Base-by-base conservation (phyloP, 1,284 basidiomycete genomes). In the Microbotryum saponariae region DNA sequence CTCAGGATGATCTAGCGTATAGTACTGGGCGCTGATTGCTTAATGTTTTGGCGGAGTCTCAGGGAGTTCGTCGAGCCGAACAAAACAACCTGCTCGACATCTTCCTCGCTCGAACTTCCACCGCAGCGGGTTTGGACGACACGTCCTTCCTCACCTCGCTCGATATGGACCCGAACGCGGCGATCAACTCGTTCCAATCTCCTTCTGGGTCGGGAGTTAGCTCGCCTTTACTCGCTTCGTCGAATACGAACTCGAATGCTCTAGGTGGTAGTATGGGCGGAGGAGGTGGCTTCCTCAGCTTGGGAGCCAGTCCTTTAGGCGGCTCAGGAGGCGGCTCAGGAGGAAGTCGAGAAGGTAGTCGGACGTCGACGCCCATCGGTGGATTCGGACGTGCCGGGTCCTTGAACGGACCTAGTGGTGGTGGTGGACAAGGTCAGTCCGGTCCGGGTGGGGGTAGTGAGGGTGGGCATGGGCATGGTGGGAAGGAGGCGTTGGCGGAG, bases 61-160 rank as follows among this genome's bases (percentile, higher is more conserved):
- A 73, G 69, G 94, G 93, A 12, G 90, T 91, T 0, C 84, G 89
- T 0, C 88, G 90, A 64, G 74, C 79, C 10, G 87, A 90, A 58
- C 91, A 97, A 78, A 91, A 92, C 76, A 83, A 83, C 68, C 82
- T 98, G 10, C 81, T 96, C 46, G 93, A 97, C 75, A 82, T 86
- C 20, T 97, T 97, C 78, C 79, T 97, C 47, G 86, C 88, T 4
- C 86, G 90, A 60, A 94, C 91, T 21, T 91, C 89, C 65, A 89
- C 88, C 5, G 88, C 89, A 72, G 82, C 83, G 37, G 89, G 96
- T 54, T 80, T 97, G 20, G 82, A 88, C 64, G 86, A 83, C 73
- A 86, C 88, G 0, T 96, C 91, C 0, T 97, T 97, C 81, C 82
- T 94, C 52, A 88, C 90, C 0, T 82, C 85, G 0, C 81, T 97